Conservation (phyloP, 2,329 filamentous ascomycete species). For the Exophiala bonariae region DNA sequence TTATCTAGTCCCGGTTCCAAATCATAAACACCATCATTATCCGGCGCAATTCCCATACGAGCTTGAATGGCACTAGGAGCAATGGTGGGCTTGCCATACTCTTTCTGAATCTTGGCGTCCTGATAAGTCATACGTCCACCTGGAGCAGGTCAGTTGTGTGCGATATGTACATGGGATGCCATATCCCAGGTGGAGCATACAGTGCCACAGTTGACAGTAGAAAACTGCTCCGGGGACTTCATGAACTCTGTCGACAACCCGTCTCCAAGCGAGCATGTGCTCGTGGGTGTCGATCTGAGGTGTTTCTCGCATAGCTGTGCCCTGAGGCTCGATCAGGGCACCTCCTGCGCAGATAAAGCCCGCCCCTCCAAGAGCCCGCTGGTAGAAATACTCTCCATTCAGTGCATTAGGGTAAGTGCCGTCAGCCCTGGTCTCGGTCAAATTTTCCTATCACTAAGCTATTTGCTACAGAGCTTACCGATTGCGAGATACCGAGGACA, state of each 20-base stretch:
- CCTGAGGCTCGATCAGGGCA: conserved; percentile 5
- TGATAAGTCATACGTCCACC: conserved; percentile 4
- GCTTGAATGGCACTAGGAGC: conserved; percentile 6
- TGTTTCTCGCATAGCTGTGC: conserved; percentile 5
- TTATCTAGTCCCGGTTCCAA: conserved; percentile 1
- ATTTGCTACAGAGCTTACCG: neutral
- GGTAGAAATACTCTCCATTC: conserved; percentile 7
- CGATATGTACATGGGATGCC: too few relatives aligned
- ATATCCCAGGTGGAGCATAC: neutral
- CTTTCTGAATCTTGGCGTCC: conserved; percentile 4
- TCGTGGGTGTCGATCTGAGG: conserved; percentile 5
- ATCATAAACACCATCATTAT: conserved; percentile 6
- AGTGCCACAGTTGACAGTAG: conserved; percentile 9
- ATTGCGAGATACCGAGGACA: conserved; percentile 9
- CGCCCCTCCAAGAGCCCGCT: conserved; percentile 2
- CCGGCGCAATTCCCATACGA: conserved; percentile 4
- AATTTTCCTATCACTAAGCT: neutral
- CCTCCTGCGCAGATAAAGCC: conserved; percentile 3
- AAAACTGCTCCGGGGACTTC: conserved; percentile 3
- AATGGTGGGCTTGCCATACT: conserved; percentile 1
- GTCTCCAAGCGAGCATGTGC: conserved; percentile 5
- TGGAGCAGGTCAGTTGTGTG: neutral
- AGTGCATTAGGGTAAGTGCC: conserved; percentile 4
- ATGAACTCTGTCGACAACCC: conserved; percentile 7
- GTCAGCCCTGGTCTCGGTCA: conserved; percentile 1